phyloP scores from a whole-genome alignment of 2,329 filamentous ascomycete genomes.

The Phaeosphaeria sp. region DNA sequence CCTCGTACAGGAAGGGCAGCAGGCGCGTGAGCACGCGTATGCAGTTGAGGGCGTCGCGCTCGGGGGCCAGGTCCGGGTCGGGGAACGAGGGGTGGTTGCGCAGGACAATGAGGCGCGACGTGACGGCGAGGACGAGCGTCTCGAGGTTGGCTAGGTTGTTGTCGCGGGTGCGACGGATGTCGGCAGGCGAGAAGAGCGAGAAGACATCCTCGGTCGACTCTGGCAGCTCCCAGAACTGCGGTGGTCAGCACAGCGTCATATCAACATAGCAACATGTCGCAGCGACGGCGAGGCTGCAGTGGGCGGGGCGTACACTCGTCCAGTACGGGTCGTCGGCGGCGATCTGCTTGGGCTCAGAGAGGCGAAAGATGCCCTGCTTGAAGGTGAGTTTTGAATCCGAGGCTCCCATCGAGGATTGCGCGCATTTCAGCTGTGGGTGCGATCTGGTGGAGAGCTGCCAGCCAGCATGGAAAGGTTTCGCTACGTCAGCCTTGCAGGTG shows the following conservation, averaged over 20 bases:
- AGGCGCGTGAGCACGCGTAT: constrained; percentile 88
- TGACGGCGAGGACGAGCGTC: constrained; percentile 82
- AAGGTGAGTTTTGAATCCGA: constrained; percentile 99
- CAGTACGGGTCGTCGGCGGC: constrained; percentile 89
- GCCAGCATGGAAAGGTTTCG: too few species aligned
- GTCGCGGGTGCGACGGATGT: constrained; percentile 85
- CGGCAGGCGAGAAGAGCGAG: constrained; percentile 83
- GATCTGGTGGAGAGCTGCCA: too few species aligned
- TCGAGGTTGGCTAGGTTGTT: constrained; percentile 86
- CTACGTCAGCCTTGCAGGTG: constrained; percentile 18
- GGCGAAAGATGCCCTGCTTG: constrained; percentile 96
- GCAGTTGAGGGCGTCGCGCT: constrained; percentile 92
- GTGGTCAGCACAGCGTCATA: constrained; percentile 13
- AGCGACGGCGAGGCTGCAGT: constrained; percentile 17
- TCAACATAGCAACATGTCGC: too few species aligned
- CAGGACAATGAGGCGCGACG: constrained; percentile 80
- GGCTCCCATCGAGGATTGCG: constrained; percentile 96
- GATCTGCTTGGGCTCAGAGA: constrained; percentile 91
- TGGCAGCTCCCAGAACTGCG: constrained; percentile 94
- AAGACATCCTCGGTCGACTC: constrained; percentile 97
- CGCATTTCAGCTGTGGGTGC: too few species aligned
- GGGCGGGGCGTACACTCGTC: constrained; percentile 75
- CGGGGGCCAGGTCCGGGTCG: constrained; percentile 80
- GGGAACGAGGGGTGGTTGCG: constrained; percentile 92
- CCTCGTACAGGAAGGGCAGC: constrained; percentile 90